These are phyloP conservation scores for Tripterygium wilfordii DNA, from an alignment of 177 flowering plant genomes.

Conservation along the genomic window DNA sequence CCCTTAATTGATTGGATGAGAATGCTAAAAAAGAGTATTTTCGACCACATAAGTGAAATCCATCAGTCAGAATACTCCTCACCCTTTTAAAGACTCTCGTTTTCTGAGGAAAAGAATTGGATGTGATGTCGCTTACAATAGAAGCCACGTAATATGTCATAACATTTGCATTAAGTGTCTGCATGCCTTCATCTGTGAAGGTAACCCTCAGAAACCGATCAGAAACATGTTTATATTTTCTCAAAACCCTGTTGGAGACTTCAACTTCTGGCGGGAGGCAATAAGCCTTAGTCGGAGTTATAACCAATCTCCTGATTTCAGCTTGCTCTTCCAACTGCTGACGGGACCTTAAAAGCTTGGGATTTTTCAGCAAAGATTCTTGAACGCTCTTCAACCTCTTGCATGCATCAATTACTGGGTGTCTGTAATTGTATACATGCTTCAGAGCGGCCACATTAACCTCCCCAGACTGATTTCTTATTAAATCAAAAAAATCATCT, in stretches of 20 bases:
- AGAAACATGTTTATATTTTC: constrained; percentile 49
- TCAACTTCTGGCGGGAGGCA: constrained; percentile 90
- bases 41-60: constrained; percentile 78
- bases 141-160: constrained; percentile 56
- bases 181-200: constrained; percentile 92
- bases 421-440: constrained; percentile 54
- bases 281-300: constrained; percentile 85
- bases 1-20: constrained; percentile 89
- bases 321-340: constrained; percentile 36
- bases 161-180: constrained; percentile 45
- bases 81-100: constrained; percentile 64
- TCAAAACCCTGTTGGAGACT: constrained; percentile 83
- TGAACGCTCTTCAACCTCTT: constrained; percentile 53
- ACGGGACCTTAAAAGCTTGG: constrained; percentile 41
- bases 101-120: constrained; percentile 41
- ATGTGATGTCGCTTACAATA: constrained; percentile 55
- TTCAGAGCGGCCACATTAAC: constrained; percentile 59
- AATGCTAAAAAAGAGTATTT: constrained; percentile 83
- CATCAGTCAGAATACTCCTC: constrained; percentile 41
- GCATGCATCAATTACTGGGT: constrained; percentile 53
- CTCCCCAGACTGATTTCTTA: constrained; percentile 44
- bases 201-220: constrained; percentile 88
- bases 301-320: constrained; percentile 77
- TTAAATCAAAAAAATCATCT: constrained; percentile 48
- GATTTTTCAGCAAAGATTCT: constrained; percentile 62